These are phyloP conservation scores for Zoysia pacifica DNA, from an alignment of 176 grass and related monocot genomes.

Conservation along the genomic window DNA sequence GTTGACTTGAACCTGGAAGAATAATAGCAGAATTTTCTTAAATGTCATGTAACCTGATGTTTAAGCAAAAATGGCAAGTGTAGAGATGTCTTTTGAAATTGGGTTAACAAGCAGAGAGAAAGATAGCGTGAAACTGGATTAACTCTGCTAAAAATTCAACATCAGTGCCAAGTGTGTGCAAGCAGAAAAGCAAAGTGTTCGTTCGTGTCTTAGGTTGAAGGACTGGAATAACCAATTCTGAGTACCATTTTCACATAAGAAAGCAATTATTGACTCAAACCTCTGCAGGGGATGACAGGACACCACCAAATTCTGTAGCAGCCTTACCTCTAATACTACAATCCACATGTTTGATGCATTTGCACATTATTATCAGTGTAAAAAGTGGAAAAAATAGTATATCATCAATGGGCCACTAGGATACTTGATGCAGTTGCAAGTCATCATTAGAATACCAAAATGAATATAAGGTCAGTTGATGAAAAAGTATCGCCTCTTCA, in stretches of 20 bases:
- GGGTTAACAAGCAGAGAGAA: neutral
- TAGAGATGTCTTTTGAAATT: neutral
- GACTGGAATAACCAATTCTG: neutral
- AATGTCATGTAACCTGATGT: constrained; percentile 2
- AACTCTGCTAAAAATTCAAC: neutral
- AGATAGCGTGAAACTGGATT: neutral
- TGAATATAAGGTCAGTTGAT: too few relatives aligned
- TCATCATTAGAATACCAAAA: neutral
- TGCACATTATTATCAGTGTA: neutral
- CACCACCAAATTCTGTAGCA: neutral
- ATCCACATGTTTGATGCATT: neutral
- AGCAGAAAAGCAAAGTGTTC: neutral
- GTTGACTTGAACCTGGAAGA: constrained; percentile 69
- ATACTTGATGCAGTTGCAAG: neutral
- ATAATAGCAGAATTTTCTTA: constrained; percentile 39
- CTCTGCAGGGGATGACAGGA: neutral
- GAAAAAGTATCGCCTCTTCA: too few relatives aligned
- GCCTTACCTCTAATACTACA: neutral
- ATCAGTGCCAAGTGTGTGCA: neutral
- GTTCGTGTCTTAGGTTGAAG: neutral
- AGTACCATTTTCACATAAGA: neutral
- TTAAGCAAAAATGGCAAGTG: neutral
- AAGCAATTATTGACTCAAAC: neutral
- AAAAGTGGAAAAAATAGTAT: neutral
- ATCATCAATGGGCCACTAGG: neutral